Evolutionary conservation across 2,329 filamentous ascomycete genomes (phyloP).

Genomic region (Whalleya microplaca): DNA sequence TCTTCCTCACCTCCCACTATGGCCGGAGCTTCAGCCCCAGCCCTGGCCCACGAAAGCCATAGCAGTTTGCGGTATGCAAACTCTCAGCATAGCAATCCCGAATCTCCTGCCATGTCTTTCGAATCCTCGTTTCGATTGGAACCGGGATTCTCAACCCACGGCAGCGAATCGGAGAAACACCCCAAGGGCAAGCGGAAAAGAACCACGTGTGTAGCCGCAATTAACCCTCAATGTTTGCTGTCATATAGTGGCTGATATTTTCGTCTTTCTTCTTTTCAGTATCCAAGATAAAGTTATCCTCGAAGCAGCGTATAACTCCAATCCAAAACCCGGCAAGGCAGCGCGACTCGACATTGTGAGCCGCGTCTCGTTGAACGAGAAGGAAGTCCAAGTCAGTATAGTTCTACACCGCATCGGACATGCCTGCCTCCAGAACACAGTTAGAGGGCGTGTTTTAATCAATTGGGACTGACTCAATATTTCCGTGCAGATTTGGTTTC

Average conservation of each 20-base stretch:
- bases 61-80: constrained; percentile 25
- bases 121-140: constrained; percentile 40
- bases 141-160: constrained; percentile 34
- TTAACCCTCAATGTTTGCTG: not conserved
- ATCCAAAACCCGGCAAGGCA: constrained; percentile 90
- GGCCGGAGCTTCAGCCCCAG: constrained; percentile 4
- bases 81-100: constrained; percentile 34
- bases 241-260: constrained; percentile 19
- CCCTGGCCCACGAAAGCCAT: constrained; percentile 23
- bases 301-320: constrained; percentile 81
- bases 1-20: constrained; percentile 28
- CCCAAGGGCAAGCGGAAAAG: constrained; percentile 66
- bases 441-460: constrained; percentile 2
- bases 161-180: constrained; percentile 45
- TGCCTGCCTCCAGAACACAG: not conserved
- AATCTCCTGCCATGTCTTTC: constrained; percentile 38
- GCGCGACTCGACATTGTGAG: constrained; percentile 83
- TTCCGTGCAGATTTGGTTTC: constrained; percentile 86
- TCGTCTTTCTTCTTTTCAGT: constrained; percentile 48
- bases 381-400: constrained; percentile 86
- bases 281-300: constrained; percentile 87
- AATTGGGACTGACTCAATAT: constrained; percentile 26
- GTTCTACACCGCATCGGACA: constrained; percentile 10
- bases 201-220: constrained; percentile 58
- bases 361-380: constrained; percentile 87